Evolutionary conservation across 1,284 basidiomycete genomes (phyloP).

Genomic region (Salmacisia buchloeana): DNA sequence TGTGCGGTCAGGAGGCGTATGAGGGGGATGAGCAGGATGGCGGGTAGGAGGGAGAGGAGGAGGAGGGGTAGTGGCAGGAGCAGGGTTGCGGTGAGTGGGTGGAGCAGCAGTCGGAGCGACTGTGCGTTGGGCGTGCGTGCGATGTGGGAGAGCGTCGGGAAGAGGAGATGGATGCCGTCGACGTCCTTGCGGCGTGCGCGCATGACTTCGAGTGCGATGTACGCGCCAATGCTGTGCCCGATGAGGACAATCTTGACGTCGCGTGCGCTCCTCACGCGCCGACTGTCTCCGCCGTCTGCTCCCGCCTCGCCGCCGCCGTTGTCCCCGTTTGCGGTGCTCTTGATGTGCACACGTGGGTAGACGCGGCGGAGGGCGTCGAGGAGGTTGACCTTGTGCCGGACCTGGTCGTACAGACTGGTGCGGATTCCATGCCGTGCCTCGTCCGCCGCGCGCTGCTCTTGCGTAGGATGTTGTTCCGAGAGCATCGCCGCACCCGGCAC

Average conservation of each 20-base stretch:
- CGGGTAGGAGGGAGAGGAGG: conserved; percentile 26
- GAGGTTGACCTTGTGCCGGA: conserved; percentile 29
- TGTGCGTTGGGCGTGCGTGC: conserved; percentile 30
- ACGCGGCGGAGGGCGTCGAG: conserved; percentile 20
- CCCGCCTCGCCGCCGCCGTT: not conserved
- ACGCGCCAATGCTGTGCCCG: conserved; percentile 36
- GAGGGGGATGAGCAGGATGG: conserved; percentile 20
- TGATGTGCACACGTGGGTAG: conserved; percentile 12
- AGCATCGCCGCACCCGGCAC: conserved; percentile 17
- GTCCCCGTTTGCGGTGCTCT: not conserved
- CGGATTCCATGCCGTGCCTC: conserved; percentile 3
- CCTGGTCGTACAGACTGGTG: conserved; percentile 23
- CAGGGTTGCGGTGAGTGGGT: conserved; percentile 11
- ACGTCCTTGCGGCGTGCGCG: conserved; percentile 19
- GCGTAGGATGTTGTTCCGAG: conserved; percentile 21
- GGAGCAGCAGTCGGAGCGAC: conserved; percentile 16
- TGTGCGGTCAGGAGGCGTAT: conserved; percentile 22
- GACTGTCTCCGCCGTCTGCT: too few relatives aligned
- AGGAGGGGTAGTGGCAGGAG: conserved; percentile 23
- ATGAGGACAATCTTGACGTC: conserved; percentile 26
- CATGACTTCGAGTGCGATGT: conserved; percentile 26
- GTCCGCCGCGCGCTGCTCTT: not conserved
- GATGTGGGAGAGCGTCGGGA: conserved; percentile 35
- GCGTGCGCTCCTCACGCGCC: not conserved
- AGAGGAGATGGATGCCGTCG: conserved; percentile 30